Evolutionary conservation across 108 stramenopile genomes (phyloP), one percentile per base, ranked within the genome.

Genomic region (Discostella pseudostelligera): DNA sequence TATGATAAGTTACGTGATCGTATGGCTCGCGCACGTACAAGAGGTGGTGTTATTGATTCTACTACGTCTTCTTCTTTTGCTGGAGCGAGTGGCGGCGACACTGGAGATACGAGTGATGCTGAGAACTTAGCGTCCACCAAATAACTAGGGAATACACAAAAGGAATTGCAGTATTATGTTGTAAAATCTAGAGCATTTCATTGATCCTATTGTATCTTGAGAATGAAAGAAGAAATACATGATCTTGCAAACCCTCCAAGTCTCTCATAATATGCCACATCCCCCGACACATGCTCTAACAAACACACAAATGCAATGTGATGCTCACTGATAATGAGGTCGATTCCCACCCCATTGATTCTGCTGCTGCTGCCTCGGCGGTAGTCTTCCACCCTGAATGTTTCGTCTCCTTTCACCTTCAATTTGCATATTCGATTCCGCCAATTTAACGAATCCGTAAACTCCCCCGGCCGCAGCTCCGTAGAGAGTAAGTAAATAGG

Each of bases 1-100:
- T 94, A 94, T 59, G 83, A 89, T 65, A 78, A 83, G 58, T 82
- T 94, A 55, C 69, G 89, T 44, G 83, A 89, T 63, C 86, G 92
- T 14, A 89, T 94, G 86, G 86, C 87, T 39, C 60, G 85, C 42
- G 92, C 89, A 22, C 73, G 92, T 42, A 84, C 78, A 37, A 77
- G 89, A 37, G 79, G 83, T 45, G 75, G 66, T 11, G 82, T 67
- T 37, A 17, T n/a, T n/a, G 45, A 22, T 45, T n/a, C n/a, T n/a
- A n/a, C n/a, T n/a, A n/a, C 60, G 16, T 28, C 60, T 22, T 9
- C 62, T 63, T 36, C 62, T 36, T 45, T 48, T 39, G 17, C 62
- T 63, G 22, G 21, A 22, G 35, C 4, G n/a, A 48, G 37, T 14
- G 24, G 20, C n/a, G n/a, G n/a, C n/a, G n/a, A n/a, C n/a, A n/a